Evolutionary conservation across 1,139 yeast genomes (phyloP).

Genomic region (Saccharomyces uvarum): DNA sequence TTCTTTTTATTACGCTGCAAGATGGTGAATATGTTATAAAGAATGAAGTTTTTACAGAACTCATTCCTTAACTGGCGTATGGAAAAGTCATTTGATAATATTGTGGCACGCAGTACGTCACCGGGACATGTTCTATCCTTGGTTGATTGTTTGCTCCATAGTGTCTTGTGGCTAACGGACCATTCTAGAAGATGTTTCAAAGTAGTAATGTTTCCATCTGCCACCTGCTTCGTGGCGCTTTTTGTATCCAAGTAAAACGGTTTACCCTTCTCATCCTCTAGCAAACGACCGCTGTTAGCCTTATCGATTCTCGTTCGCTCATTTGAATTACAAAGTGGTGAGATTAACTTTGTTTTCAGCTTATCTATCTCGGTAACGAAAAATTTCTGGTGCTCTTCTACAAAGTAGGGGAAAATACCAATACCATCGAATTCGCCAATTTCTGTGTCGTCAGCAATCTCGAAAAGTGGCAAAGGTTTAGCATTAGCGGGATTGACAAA

Average conservation of each 20-base stretch:
- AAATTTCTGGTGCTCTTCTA: conserved; percentile 7
- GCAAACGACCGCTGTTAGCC: neutral
- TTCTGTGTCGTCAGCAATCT: conserved; percentile 9
- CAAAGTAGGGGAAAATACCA: conserved; percentile 20
- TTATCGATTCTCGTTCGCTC: neutral
- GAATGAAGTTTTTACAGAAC: conserved; percentile 14
- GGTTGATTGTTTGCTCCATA: conserved; percentile 11
- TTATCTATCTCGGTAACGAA: conserved; percentile 12
- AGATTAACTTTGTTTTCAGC: conserved; percentile 11
- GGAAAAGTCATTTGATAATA: conserved; percentile 12
- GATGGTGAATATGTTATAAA: conserved; percentile 13
- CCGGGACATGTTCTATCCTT: conserved; percentile 15
- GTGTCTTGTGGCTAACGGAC: conserved; percentile 3
- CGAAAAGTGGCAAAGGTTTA: conserved; percentile 10
- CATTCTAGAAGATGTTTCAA: conserved; percentile 7
- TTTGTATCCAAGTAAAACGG: neutral
- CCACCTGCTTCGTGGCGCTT: neutral
- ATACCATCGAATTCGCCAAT: conserved; percentile 12
- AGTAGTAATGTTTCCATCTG: conserved; percentile 1
- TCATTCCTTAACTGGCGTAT: conserved; percentile 15
- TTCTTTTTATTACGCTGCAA: neutral
- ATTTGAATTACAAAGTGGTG: conserved; percentile 5
- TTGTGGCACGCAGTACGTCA: conserved; percentile 18
- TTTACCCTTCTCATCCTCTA: neutral
- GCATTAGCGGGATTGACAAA: conserved; percentile 13